phyloP scores from a whole-genome alignment of 1,284 basidiomycete species.

The Trametes versicolor region DNA sequence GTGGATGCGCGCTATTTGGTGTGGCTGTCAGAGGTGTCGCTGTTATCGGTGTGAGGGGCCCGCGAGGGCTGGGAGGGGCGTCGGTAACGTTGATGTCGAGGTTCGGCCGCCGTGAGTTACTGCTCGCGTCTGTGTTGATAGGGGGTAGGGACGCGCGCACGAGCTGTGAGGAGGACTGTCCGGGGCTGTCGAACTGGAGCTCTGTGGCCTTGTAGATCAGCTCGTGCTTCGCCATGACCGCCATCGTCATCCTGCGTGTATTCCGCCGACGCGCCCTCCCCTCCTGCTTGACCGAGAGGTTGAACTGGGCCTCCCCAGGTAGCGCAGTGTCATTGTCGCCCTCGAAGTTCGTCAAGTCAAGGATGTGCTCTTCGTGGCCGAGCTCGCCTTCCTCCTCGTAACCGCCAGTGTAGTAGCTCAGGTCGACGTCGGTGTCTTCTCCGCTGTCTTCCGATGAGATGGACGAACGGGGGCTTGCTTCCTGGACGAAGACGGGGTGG shows the following conservation, averaged over 20 bases:
- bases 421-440: constrained; percentile 54
- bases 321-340: constrained; percentile 76
- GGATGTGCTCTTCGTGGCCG: constrained; percentile 61
- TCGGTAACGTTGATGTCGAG: constrained; percentile 15
- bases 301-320: constrained; percentile 72
- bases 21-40: constrained; percentile 18
- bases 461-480: constrained; percentile 22
- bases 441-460: constrained; percentile 45
- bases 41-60: neutral
- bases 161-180: constrained; percentile 24
- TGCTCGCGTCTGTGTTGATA: constrained; percentile 17
- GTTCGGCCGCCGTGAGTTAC: neutral
- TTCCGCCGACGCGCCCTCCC: constrained; percentile 73
- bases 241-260: constrained; percentile 51
- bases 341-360: constrained; percentile 86
- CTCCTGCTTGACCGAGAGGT: constrained; percentile 68
- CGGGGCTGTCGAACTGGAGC: constrained; percentile 18
- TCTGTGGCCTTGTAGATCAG: constrained; percentile 28
- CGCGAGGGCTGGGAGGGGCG: constrained; percentile 2
- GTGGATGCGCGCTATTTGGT: constrained; percentile 37
- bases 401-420: constrained; percentile 56
- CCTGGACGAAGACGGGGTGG: constrained; percentile 51
- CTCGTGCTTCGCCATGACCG: constrained; percentile 35
- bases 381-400: constrained; percentile 48
- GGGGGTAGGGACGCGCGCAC: constrained; percentile 25